Conservation (phyloP, 129 eudicot species). For the Erigeron canadensis region DNA sequence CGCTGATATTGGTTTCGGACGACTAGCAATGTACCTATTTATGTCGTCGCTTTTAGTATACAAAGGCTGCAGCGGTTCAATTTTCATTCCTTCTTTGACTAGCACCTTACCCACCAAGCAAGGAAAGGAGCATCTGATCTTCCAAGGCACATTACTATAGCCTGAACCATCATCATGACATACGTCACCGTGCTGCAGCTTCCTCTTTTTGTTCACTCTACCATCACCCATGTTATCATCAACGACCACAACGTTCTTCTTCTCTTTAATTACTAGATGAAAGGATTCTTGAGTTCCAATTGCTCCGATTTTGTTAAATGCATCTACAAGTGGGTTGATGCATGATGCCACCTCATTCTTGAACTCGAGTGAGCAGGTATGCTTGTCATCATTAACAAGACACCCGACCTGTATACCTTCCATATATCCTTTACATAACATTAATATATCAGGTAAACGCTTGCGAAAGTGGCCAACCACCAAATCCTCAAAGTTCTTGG, state of each 20-base stretch:
- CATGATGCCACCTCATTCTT: background rate
- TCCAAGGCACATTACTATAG: background rate
- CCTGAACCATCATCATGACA: too few relatives aligned
- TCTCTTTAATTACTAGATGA: background rate
- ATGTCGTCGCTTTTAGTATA: too few relatives aligned
- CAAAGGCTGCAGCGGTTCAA: background rate
- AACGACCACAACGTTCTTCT: background rate
- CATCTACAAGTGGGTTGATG: background rate
- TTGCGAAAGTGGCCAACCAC: background rate
- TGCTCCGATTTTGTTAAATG: background rate
- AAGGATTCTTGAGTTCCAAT: background rate
- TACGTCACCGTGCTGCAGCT: background rate
- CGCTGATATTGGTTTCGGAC: background rate
- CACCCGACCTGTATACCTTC: background rate
- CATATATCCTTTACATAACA: background rate
- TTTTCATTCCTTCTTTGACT: background rate
- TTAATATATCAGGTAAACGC: background rate
- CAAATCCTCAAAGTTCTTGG: too few relatives aligned
- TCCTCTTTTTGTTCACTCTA: background rate
- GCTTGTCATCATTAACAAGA: background rate
- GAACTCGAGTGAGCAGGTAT: background rate
- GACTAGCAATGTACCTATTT: too few relatives aligned
- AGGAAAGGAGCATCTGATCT: background rate
- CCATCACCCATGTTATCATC: background rate
- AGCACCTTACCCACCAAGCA: background rate